Evolutionary conservation across 805 yeast genomes (phyloP), one percentile per base, ranked within the genome.

Genomic region (Candida endomychidarum): DNA sequence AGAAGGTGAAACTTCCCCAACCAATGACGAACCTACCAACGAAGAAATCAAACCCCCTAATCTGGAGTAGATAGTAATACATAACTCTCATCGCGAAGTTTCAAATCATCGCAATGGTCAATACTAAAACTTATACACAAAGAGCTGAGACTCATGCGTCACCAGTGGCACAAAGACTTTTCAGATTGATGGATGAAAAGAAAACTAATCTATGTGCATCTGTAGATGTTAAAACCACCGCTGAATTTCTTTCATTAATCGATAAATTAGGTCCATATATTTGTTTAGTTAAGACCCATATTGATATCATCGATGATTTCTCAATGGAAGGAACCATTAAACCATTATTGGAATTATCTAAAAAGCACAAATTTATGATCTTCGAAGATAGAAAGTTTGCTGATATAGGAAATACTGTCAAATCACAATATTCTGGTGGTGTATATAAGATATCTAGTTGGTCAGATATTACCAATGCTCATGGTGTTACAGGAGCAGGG

Each of bases 371-470:
- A 49, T 93, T 93, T 56, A 67, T 93, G 73, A 83, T 93, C 50
- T 93, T 93, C 58, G 99, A 93, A 67, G 99, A 93, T 66, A 77
- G 99, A 49, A 93, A 93, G 67, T 93, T 93, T 64, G 99, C 99
- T 17, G 99, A 93, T 63, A 93, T 93, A 53, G 99, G 99, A 12
- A 88, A 90, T 57, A 93, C 99, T 1, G 99, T 93, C 40, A 90
- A 91, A 66, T 77, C 87, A 32, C 99, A 93, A 64, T 93, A 91
- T 63, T 70, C 85, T 22, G 87, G 95, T 26, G 99, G 99, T 32
- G 83, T 87, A 8, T 89, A 80, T 69, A 81, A 78, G 57, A 91
- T 91, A 46, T 93, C 96, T 10, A 68, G 81, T 54, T 93, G 99
- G 99, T 81, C 98, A 0, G 96, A 93, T 57, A 89, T 93, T 51